Percentiles rank a stretch among this genome's conserved stretches.
These are phyloP conservation scores for Heterobasidion parviporum DNA, from an alignment of 1,284 basidiomycete genomes.

Conservation along the genomic window DNA sequence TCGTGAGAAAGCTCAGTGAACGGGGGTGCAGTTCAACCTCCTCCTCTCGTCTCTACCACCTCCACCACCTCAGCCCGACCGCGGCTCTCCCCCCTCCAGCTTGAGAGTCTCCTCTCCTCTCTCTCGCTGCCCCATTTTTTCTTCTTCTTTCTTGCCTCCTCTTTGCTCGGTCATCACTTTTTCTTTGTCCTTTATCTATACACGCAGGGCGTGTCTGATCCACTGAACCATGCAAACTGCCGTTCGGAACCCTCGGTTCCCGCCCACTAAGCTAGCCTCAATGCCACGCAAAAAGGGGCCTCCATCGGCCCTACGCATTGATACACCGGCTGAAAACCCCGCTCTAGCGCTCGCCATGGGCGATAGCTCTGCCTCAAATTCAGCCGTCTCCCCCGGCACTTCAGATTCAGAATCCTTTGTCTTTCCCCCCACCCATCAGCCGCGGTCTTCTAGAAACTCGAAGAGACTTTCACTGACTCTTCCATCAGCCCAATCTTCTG, in stretches of 20 bases:
- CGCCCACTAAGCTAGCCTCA: conserved; percentile 16
- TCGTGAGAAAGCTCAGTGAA: background rate
- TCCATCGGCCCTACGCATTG: conserved; percentile 50
- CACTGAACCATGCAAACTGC: conserved; percentile 28
- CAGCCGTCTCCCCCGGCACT: conserved; percentile 43
- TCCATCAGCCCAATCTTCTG: conserved; percentile 51
- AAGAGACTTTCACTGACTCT: conserved; percentile 68
- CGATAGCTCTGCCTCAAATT: conserved; percentile 35
- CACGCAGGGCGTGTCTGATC: conserved; percentile 31
- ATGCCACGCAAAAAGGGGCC: conserved; percentile 46
- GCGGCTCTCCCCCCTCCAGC: conserved; percentile 3
- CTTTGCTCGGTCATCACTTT: conserved; percentile 8
- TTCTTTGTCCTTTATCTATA: conserved; percentile 27
- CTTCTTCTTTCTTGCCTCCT: conserved; percentile 20
- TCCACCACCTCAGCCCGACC: background rate
- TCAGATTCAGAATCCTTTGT: conserved; percentile 43
- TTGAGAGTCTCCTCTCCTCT: conserved; percentile 1
- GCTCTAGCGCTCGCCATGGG: conserved; percentile 40
- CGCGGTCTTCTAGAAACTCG: conserved; percentile 52
- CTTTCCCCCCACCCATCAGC: conserved; percentile 31
- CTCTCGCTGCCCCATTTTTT: conserved; percentile 1
- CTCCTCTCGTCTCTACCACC: background rate
- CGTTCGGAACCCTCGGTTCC: conserved; percentile 16
- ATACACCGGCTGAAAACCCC: conserved; percentile 38
- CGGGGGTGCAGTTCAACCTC: background rate